A percentile compares a stretch with the other conserved stretches of the same genome.
phyloP scores from a whole-genome alignment of 1,139 yeast species.

The Pichia sp. region DNA sequence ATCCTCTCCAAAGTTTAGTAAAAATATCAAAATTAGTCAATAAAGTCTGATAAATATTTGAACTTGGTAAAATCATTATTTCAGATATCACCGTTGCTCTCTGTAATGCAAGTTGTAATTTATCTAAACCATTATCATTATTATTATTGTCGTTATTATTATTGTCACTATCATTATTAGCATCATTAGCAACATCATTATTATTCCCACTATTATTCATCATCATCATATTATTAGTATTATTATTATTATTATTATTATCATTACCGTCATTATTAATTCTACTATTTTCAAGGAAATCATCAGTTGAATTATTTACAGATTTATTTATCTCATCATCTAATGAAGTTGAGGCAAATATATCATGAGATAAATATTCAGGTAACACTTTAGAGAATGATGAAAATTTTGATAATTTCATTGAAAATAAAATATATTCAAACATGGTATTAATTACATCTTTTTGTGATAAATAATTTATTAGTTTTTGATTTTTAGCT shows the following conservation, averaged over 20 bases:
- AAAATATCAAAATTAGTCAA: slow-evolving; percentile 19
- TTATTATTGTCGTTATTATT: too few species aligned
- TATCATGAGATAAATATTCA: slow-evolving; percentile 13
- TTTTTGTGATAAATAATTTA: slow-evolving; percentile 72
- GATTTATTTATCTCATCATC: slow-evolving; percentile 1
- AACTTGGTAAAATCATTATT: slow-evolving; percentile 20
- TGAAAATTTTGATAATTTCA: slow-evolving; percentile 14
- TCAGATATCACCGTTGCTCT: slow-evolving; percentile 25
- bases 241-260: slow-evolving; percentile 17
- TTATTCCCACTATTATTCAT: too few species aligned
- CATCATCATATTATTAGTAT: not conserved
- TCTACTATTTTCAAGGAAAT: slow-evolving; percentile 6
- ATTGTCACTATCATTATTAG: slow-evolving; percentile 11
- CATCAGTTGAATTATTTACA: slow-evolving; percentile 8
- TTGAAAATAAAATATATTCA: slow-evolving; percentile 47
- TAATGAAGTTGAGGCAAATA: slow-evolving; percentile 3
- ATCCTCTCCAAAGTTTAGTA: slow-evolving; percentile 29
- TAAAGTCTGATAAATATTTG: slow-evolving; percentile 19
- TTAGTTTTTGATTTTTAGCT: slow-evolving; percentile 72
- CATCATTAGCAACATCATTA: slow-evolving; percentile 9
- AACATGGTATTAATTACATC: slow-evolving; percentile 61
- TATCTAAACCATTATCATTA: slow-evolving; percentile 11
- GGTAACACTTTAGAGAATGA: slow-evolving; percentile 4
- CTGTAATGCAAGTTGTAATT: slow-evolving; percentile 15
- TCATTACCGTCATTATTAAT: slow-evolving; percentile 8